Evolutionary conservation across 2,329 filamentous ascomycete genomes (phyloP).

Genomic region (Phialemonium atrogriseum): DNA sequence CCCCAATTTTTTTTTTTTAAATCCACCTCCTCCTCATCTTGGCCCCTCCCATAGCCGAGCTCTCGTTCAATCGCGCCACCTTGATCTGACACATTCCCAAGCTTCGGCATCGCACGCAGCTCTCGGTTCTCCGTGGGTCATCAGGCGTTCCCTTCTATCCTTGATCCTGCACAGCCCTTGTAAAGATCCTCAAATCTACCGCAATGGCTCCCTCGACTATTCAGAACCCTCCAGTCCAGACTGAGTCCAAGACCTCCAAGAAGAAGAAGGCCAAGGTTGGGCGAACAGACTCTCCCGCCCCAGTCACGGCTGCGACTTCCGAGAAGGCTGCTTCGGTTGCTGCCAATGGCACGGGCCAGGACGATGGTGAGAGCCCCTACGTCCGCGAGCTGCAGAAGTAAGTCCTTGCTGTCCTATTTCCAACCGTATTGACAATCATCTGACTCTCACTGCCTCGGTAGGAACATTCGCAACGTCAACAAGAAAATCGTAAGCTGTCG

Average conservation of each 20-base stretch:
- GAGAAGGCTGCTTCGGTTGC: conserved; percentile 40
- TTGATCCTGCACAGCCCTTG: too few species aligned
- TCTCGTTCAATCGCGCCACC: neutral
- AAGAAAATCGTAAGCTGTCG: conserved; percentile 76
- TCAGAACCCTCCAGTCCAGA: conserved; percentile 53
- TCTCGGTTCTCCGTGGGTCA: too few species aligned
- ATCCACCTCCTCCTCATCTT: too few species aligned
- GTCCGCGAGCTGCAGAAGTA: conserved; percentile 89
- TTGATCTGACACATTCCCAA: too few species aligned
- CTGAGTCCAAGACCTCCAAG: conserved; percentile 57
- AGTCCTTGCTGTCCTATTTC: conserved; percentile 18
- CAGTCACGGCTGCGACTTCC: conserved; percentile 37
- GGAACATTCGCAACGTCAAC: conserved; percentile 82
- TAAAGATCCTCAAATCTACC: conserved; percentile 4
- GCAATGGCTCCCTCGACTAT: conserved; percentile 57
- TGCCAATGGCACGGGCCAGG: conserved; percentile 42
- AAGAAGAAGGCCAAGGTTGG: conserved; percentile 58
- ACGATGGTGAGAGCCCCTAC: conserved; percentile 66
- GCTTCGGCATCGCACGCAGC: too few species aligned
- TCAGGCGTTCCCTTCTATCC: too few species aligned
- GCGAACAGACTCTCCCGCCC: conserved; percentile 47
- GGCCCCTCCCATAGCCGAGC: conserved; percentile 1
- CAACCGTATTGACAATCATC: neutral
- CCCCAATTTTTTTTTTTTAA: too few species aligned
- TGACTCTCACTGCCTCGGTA: conserved; percentile 26